Evolutionary conservation across 148 eudicot species (phyloP).

Genomic region (Rheum nobile): DNA sequence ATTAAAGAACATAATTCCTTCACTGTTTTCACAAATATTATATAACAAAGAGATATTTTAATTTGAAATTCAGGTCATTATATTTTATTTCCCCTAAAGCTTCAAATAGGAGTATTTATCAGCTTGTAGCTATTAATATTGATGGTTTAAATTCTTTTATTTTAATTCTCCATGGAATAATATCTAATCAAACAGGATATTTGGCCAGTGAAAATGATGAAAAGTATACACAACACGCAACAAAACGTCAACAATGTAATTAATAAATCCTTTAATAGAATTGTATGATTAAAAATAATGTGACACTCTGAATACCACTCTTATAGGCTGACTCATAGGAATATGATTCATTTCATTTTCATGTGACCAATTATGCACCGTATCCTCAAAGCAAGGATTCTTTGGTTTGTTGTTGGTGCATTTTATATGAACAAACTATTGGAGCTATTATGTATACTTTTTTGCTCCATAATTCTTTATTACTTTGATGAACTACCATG

Average conservation of each 20-base stretch:
- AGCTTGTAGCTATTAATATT: neutral
- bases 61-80: too few relatives aligned
- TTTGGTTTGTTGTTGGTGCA: neutral
- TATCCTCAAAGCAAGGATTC: slow-evolving; percentile 1
- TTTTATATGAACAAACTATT: neutral
- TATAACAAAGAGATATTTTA: too few relatives aligned
- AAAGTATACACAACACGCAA: neutral
- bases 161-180: neutral
- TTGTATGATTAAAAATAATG: neutral
- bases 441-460: neutral
- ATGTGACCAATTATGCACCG: neutral
- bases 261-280: neutral
- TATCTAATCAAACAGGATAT: neutral
- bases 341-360: slow-evolving; percentile 5
- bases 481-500: neutral
- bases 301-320: neutral
- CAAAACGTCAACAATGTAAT: neutral
- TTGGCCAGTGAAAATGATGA: neutral
- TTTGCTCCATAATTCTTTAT: neutral
- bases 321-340: neutral
- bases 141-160: neutral
- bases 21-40: too few relatives aligned
- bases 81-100: too few relatives aligned
- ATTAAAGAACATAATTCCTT: too few relatives aligned
- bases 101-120: too few relatives aligned